These are phyloP conservation scores for Phytophthora parvispora DNA, from an alignment of 352 stramenopile species.

Conservation along the genomic window DNA sequence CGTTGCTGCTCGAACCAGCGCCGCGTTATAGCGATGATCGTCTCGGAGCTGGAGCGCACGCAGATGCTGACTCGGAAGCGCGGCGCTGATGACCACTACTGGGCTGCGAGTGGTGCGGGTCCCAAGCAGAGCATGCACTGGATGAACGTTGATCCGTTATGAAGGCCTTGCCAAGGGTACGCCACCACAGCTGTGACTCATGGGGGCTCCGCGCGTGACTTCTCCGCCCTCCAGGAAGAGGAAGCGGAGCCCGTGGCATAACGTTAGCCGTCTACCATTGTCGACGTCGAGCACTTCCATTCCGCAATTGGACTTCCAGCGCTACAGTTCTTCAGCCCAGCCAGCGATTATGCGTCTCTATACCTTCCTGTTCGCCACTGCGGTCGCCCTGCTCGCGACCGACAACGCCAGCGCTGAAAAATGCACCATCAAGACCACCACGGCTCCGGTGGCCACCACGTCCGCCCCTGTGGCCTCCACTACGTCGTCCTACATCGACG, in stretches of 20 bases:
- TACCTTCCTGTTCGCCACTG: constrained; percentile 9
- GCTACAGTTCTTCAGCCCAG: constrained; percentile 8
- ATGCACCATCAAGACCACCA: constrained; percentile 17
- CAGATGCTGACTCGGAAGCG: constrained; percentile 24
- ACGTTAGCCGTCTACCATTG: background rate
- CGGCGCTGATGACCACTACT: constrained; percentile 6
- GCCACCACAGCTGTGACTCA: constrained; percentile 23
- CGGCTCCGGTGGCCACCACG: background rate
- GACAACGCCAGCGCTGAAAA: constrained; percentile 4
- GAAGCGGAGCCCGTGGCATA: background rate
- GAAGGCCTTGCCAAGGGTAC: constrained; percentile 16
- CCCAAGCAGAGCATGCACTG: background rate
- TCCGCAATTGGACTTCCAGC: constrained; percentile 13
- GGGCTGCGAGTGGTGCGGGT: background rate
- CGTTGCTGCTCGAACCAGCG: background rate
- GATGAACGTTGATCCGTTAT: constrained; percentile 27
- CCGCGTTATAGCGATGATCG: constrained; percentile 8
- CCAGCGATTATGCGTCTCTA: constrained; percentile 19
- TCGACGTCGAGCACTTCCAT: constrained; percentile 2
- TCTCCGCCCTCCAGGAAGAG: constrained; percentile 11
- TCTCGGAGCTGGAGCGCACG: constrained; percentile 5
- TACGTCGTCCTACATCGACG: constrained; percentile 12
- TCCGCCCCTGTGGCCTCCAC: constrained; percentile 5
- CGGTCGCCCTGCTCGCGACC: constrained; percentile 6
- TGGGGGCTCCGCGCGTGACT: constrained; percentile 17